phyloP scores from a whole-genome alignment of 75 land plant genomes.

The Cupressus sempervirens region DNA sequence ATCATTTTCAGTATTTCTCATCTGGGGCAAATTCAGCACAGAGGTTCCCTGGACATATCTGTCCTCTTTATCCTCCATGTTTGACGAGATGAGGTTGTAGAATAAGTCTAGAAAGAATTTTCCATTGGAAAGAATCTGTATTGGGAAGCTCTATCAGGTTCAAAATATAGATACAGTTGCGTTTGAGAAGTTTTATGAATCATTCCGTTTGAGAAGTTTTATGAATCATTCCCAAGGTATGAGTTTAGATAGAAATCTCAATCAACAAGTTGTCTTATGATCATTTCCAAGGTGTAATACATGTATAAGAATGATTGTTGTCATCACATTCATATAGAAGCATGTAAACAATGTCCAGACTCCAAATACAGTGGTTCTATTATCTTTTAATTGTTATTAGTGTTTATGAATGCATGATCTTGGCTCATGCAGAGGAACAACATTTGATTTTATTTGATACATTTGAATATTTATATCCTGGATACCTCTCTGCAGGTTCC shows the following conservation, averaged over 20 bases:
- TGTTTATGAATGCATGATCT: not conserved
- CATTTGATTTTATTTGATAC: not conserved
- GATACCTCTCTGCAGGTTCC: slow-evolving; percentile 65
- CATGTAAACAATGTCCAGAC: not conserved
- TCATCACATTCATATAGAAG: not conserved
- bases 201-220: too few relatives aligned
- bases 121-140: not conserved
- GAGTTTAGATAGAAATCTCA: not conserved
- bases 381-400: not conserved
- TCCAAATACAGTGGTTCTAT: not conserved
- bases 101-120: not conserved
- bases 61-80: too few relatives aligned
- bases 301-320: not conserved
- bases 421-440: not conserved
- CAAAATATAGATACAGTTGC: not conserved
- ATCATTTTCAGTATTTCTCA: too few relatives aligned
- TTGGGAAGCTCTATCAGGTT: not conserved
- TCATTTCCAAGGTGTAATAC: not conserved
- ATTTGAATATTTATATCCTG: not conserved
- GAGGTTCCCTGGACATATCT: too few relatives aligned
- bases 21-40: too few relatives aligned
- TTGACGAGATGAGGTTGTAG: not conserved
- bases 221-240: not conserved
- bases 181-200: not conserved
- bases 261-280: too few relatives aligned